Evolutionary conservation across 2,329 filamentous ascomycete genomes (phyloP), one percentile per base, ranked within the genome.

Genomic region (Lecanicillium sp.): DNA sequence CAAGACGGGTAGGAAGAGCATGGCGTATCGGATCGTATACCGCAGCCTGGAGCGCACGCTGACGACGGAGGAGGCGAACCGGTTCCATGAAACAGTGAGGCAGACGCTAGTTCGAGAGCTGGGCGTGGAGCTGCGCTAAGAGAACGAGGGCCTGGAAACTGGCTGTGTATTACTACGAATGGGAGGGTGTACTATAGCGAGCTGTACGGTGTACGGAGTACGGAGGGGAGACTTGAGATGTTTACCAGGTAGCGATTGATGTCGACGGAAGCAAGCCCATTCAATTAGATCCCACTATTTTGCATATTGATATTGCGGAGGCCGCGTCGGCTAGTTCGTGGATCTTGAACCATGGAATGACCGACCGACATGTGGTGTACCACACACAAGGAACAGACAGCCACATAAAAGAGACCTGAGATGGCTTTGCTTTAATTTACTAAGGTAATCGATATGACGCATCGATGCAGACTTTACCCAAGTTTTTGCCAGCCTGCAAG

Each of bases 11-110:
- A 72, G 84, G 49, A 83, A 76, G 65, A 96, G 89, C 65, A 63
- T 92, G 66, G 94, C 87, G 62, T 98, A 96, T 61, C 75, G 89
- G 46, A 83, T 97, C 61, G 90, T 90, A 57, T 98, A 98, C 65
- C 77, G 92, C 47, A 95, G 88, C 60, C 65, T 95, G 49, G 90
- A 96, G 68, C 76, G 84, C 55, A 98, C 90, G 2, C 65, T 98
- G 59, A 95, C 84, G 9, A 92, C 88, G 51, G 69, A 75, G 27
- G 86, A 95, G 68, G 77, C 80, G 10, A 94, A 94, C 56, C 61
- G 68, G 31, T 62, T 94, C 55, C 90, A 98, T 58, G 69, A 79
- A 36, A 60, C 69, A 48, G 81, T 97, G 32, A 68, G 72, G 30
- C 53, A 65, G 45, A 72, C 75, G 47, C 64, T 97, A 46, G 80